Base-by-base conservation (phyloP, 306 rosid species). In the Mimosa bimucronata region DNA sequence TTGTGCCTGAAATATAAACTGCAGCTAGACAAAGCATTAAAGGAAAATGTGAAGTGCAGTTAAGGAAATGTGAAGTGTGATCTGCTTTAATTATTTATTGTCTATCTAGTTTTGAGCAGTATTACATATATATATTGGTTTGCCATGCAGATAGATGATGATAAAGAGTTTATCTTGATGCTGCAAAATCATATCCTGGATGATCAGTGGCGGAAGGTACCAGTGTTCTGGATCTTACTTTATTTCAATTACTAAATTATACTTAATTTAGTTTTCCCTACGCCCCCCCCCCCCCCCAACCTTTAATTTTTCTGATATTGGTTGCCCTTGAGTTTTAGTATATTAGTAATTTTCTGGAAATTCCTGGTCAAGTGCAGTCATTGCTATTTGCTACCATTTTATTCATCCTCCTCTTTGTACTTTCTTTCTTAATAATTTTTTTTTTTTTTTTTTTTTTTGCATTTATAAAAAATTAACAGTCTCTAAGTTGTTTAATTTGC, bases 171-270 rank as follows among this genome's bases (percentile, higher is more conserved):
- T 77, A 82, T 85, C 79, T 42, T 21, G 68, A 81, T 91, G 91
- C 83, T 95, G 88, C 92, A 92, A 90, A 87, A 90, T 58, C 93
- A 90, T 74, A 82, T 88, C 73, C 70, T 85, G 72, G 94, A 93
- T 79, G 94, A 95, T 81, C 98, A 93, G 80, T 87, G 89, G 91
- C 89, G 86, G 80, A 91, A 93, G 99, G 99, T 95, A 80, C 66
- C 61, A 34, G 30, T 73, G 21, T 42, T 77, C 45, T 73, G 60
- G 23, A 40, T 15, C 57, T 41, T 68, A 9, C 34, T 69, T 44
- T 58, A 58, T 81, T 73, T 70, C 28, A 44, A 25, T 25, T 13
- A 23, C 25, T 0, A 6, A 25, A 69, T 72, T 76, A n/a, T 48
- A 48, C 77, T 10, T 72, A 4, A 55, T 26, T 46, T 57, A n/a